Evolutionary conservation across 495 filamentous ascomycete genomes (phyloP).

Genomic region (Penicillium ochrochloron): DNA sequence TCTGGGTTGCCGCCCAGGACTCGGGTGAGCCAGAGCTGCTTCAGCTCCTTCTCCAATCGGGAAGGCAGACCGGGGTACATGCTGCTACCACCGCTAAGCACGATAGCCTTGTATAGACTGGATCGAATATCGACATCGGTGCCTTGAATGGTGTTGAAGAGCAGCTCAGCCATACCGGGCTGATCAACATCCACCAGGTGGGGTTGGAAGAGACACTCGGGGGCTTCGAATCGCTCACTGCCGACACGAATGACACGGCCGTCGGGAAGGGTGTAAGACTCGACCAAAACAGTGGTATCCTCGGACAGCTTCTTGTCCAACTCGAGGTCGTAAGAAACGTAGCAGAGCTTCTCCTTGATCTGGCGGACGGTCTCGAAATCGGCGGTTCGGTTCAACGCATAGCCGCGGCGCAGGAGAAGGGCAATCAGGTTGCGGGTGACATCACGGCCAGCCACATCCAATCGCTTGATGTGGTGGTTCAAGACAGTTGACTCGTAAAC

Average conservation of each 20-base stretch:
- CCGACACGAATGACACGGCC: slow-evolving; percentile 95
- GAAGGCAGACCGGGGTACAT: slow-evolving; percentile 98
- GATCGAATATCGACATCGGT: slow-evolving; percentile 94
- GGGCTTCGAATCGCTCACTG: slow-evolving; percentile 95
- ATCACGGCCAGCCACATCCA: slow-evolving; percentile 96
- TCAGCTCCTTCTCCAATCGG: slow-evolving; percentile 95
- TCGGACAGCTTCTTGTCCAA: slow-evolving; percentile 94
- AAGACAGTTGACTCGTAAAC: slow-evolving; percentile 97
- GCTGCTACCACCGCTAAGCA: slow-evolving; percentile 93
- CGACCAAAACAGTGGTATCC: slow-evolving; percentile 96
- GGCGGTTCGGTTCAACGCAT: slow-evolving; percentile 96
- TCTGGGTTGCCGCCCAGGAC: slow-evolving; percentile 90
- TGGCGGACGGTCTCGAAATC: slow-evolving; percentile 99
- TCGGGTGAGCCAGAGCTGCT: slow-evolving; percentile 96
- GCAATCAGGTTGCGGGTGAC: slow-evolving; percentile 97
- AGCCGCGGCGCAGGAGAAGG: slow-evolving; percentile 90
- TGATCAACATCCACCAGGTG: slow-evolving; percentile 98
- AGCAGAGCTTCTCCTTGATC: slow-evolving; percentile 99
- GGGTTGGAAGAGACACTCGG: slow-evolving; percentile 98
- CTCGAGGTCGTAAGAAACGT: slow-evolving; percentile 97
- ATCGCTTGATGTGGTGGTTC: slow-evolving; percentile 90
- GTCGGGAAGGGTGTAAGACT: slow-evolving; percentile 95
- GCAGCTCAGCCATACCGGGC: slow-evolving; percentile 91
- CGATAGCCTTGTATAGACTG: slow-evolving; percentile 94
- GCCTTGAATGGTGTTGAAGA: slow-evolving; percentile 97